Base-by-base conservation (phyloP, 352 stramenopile species). In the Phytophthora multivora region DNA sequence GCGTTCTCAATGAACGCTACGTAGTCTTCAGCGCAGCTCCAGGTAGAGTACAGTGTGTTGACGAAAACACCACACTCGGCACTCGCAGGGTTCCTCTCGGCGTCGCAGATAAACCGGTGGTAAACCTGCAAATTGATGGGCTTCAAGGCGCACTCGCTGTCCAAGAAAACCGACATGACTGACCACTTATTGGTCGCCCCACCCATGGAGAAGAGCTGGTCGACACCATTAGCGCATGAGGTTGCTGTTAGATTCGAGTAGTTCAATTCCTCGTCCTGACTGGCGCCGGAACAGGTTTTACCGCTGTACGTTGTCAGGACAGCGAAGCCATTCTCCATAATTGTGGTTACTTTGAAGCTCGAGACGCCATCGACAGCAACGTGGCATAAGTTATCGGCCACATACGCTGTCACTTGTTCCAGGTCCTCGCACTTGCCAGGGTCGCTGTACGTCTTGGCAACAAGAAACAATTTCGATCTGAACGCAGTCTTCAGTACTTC, bases 381-480 rank as follows among this genome's bases (percentile, higher is more conserved):
- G 42, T 59, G 40, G 16, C 38, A 59, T 28, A 57, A 40, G 31
- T 36, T 56, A 19, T 38, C 49, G 13, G 35, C n/a, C 18, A 55
- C 31, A 16, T 40, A 45, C 6, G 21, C 35, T 16, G 35, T 38
- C 49, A 28, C 33, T 16, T 13, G 19, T 23, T 12, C 26, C n/a
- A 56, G 19, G 4, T 16, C 31, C 8, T 38, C 21, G 18, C 49
- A 47, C 10, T 1, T 46, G n/a, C 31, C 18, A n/a, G 35, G 35
- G 15, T 40, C 35, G 18, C 40, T 47, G 40, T 18, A 30, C 8
- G 25, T 30, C 1, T 30, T 47, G 36, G 19, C 26, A 42, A 59
- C 51, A 11, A 59, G 51, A 45, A 41, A 51, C 16, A 59, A 19
- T 26, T 43, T 43, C 13, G 51, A 42, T 21, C n/a, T 28, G 28